Evolutionary conservation across 75 land plant genomes (phyloP).

Genomic region (Chamaecyparis obtusa): DNA sequence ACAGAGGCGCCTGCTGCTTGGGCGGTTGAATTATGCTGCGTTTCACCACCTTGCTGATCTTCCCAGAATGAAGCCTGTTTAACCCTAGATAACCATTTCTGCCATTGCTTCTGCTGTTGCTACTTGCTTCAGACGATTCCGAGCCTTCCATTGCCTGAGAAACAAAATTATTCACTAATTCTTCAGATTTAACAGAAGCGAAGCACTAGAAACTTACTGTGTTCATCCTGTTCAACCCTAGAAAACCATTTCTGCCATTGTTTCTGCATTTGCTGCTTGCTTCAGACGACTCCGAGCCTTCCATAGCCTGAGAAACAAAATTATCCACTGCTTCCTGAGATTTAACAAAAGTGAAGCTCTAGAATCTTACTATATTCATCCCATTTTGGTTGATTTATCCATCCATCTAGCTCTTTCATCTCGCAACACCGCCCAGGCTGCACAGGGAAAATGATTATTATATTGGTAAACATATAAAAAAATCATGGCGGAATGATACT

Average conservation of each 20-base stretch:
- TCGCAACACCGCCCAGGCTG: background rate
- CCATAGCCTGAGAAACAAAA: background rate
- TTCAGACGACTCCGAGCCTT: constrained; percentile 1
- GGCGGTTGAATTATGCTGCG: constrained; percentile 6
- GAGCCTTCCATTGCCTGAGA: background rate
- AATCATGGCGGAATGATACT: background rate
- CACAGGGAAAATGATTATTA: background rate
- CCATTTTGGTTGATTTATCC: background rate
- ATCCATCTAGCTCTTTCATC: background rate
- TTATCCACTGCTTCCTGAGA: background rate
- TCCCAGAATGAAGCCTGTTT: background rate
- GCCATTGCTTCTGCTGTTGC: background rate
- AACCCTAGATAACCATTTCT: background rate
- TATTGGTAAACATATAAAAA: background rate
- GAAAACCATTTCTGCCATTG: background rate
- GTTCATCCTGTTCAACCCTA: background rate
- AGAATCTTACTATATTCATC: too few relatives aligned
- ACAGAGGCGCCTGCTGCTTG: constrained; percentile 64
- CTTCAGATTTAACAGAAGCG: background rate
- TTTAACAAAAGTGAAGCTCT: background rate
- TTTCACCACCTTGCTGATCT: constrained; percentile 11
- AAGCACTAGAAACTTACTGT: background rate
- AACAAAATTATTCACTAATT: background rate
- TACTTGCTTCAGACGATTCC: constrained; percentile 1
- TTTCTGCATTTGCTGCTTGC: background rate